Base-by-base conservation (phyloP, 2,329 filamentous ascomycete species). In the Calycina marina region DNA sequence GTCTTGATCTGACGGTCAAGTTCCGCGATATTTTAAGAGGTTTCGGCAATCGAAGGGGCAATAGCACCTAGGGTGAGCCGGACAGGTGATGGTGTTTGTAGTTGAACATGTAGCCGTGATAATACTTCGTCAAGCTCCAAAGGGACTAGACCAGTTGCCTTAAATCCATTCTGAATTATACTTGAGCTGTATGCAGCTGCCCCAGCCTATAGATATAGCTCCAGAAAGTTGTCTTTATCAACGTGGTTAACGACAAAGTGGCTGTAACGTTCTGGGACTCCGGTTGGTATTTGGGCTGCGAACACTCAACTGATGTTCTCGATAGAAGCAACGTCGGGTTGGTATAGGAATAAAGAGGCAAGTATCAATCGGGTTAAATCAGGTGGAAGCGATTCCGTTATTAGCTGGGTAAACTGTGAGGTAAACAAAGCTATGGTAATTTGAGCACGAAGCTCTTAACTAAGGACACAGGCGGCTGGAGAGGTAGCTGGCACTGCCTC, bases 71-170 rank as follows among this genome's bases (percentile, higher is more conserved):
- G 5, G 14, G 16, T 5, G 22, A 16, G 15, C 5, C 15, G 28
- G 11, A 6, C n/a, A 30, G 17, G 18, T 5, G 28, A 15, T 18
- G 17, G 17, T n/a, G 28, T 30, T 11, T 16, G 17, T 30, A 30
- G 6, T 30, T 20, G 28, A 30, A 17, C 22, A 22, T 30, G 4
- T n/a, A 30, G 28, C 17, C 17, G 14, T 16, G 17, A 3, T 5
- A 30, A 17, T 5, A 30, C 28, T 15, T 16, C 3, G 6, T 30
- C 15, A 11, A 12, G 28, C n/a, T 30, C 6, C 15, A 15, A 30
- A 9, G 4, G 28, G 17, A 30, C 14, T 30, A 30, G n/a, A n/a
- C 28, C 28, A n/a, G 28, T 22, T 15, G 28, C 28, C 22, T 5
- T 10, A 16, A 28, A 28, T 15, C 26, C 14, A 15, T 4, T 28